These are phyloP conservation scores for Vigna trinervia DNA, from an alignment of 306 rosid genomes.

Conservation along the genomic window DNA sequence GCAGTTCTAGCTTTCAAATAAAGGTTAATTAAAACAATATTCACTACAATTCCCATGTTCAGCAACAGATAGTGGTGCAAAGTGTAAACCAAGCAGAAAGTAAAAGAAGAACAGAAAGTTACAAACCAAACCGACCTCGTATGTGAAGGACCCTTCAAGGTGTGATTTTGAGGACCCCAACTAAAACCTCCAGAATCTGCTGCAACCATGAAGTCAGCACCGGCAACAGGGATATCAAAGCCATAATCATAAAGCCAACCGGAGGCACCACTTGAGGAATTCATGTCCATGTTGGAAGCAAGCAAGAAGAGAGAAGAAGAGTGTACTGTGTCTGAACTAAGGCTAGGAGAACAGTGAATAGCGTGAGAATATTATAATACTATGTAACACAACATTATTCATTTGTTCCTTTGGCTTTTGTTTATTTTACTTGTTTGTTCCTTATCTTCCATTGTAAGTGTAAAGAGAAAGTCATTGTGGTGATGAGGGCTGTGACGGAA, in stretches of 20 bases:
- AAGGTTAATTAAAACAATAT: not conserved
- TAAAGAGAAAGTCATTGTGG: slow-evolving; percentile 40
- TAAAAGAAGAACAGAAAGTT: slow-evolving; percentile 11
- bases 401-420: slow-evolving; percentile 26
- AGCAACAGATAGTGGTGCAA: not conserved
- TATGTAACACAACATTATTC: not conserved
- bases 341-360: slow-evolving; percentile 19
- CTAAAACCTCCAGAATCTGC: slow-evolving; percentile 52
- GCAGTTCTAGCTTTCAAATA: not conserved
- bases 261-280: slow-evolving; percentile 47
- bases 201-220: slow-evolving; percentile 50
- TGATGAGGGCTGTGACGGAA: slow-evolving; percentile 47
- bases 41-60: not conserved
- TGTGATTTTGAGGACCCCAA: slow-evolving; percentile 50
- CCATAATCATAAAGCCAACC: slow-evolving; percentile 68
- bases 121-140: slow-evolving; percentile 50
- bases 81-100: slow-evolving; percentile 36
- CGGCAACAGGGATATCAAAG: slow-evolving; percentile 51
- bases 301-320: not conserved
- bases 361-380: slow-evolving; percentile 56
- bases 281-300: slow-evolving; percentile 52
- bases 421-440: slow-evolving; percentile 27
- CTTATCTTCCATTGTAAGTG: slow-evolving; percentile 18
- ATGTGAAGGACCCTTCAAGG: slow-evolving; percentile 52
- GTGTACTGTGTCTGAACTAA: not conserved